Evolutionary conservation across 73 alveolate genomes (phyloP).

Genomic region (Strombidium stylifer): DNA sequence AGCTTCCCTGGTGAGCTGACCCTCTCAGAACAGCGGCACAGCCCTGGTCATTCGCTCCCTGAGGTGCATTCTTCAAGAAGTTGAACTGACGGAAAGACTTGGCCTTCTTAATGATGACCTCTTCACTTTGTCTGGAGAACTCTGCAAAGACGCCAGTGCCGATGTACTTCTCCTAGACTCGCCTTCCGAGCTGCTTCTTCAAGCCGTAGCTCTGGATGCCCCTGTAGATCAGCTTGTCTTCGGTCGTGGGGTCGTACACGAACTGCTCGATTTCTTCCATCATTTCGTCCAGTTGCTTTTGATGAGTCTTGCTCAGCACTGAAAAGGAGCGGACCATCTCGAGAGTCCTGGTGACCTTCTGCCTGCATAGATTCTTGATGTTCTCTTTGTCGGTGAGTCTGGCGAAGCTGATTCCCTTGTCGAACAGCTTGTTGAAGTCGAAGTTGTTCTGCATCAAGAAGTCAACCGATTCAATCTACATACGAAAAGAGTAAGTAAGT

Average conservation of each 20-base stretch:
- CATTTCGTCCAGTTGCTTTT: not conserved
- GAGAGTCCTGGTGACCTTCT: not conserved
- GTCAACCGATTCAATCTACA: no score
- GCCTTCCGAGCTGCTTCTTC: slow-evolving; percentile 13
- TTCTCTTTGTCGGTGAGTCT: not conserved
- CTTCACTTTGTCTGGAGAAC: slow-evolving; percentile 2
- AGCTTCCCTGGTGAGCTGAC: no score
- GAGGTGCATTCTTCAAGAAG: no score
- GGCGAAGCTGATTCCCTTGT: slow-evolving; percentile 12
- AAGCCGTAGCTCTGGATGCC: not conserved
- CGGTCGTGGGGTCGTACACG: slow-evolving; percentile 18
- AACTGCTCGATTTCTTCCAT: slow-evolving; percentile 16
- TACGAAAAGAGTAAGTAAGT: no score
- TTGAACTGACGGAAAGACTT: no score
- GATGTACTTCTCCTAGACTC: slow-evolving; percentile 6
- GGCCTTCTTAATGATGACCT: slow-evolving; percentile 20
- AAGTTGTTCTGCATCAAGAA: slow-evolving; percentile 52
- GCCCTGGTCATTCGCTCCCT: no score
- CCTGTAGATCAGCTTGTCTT: not conserved
- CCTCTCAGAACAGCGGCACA: no score
- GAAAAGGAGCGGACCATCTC: not conserved
- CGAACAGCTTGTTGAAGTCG: slow-evolving; percentile 59
- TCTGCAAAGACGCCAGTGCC: slow-evolving; percentile 40
- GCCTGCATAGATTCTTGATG: not conserved
- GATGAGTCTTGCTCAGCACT: not conserved